Percentiles rank a stretch among this genome's conserved stretches.
phyloP scores from a whole-genome alignment of 371 early-diverging fungal species.

The Apophysomyces ossiformis region DNA sequence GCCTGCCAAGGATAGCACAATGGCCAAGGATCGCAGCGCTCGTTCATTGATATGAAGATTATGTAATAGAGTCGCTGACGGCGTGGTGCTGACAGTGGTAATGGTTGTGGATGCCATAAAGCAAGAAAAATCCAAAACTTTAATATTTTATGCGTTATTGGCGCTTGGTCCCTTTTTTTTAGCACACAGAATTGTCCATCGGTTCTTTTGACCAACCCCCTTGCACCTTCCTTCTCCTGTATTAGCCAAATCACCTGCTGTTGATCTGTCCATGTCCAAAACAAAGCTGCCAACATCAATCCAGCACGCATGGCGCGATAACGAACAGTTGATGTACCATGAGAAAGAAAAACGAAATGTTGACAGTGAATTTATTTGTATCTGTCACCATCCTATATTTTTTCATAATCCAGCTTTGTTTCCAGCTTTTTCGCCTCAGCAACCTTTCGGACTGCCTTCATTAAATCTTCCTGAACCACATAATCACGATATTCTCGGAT shows the following conservation, averaged over 20 bases:
- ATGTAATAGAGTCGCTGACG: slow-evolving; percentile 6
- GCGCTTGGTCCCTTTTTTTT: not conserved
- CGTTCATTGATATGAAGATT: slow-evolving; percentile 26
- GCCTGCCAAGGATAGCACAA: slow-evolving; percentile 27
- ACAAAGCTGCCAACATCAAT: too few relatives aligned
- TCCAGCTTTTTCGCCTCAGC: slow-evolving; percentile 99
- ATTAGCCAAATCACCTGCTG: not conserved
- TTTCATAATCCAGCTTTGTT: slow-evolving; percentile 96
- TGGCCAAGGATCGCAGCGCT: slow-evolving; percentile 24
- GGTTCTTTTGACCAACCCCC: slow-evolving; percentile 2
- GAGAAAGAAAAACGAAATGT: not conserved
- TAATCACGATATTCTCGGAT: slow-evolving; percentile 99
- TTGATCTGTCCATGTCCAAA: not conserved
- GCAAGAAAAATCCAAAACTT: not conserved
- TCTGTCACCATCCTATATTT: slow-evolving; percentile 56
- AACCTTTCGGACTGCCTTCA: slow-evolving; percentile 99
- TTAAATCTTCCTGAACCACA: slow-evolving; percentile 98
- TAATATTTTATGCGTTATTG: not conserved
- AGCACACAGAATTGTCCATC: slow-evolving; percentile 4
- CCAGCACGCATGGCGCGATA: too few relatives aligned
- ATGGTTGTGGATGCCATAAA: slow-evolving; percentile 7
- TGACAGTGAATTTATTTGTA: not conserved
- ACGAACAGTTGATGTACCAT: too few relatives aligned
- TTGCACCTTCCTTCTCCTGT: not conserved
- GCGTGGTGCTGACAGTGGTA: not conserved